Evolutionary conservation across 495 filamentous ascomycete genomes (phyloP).

Genomic region (Aspergillus sclerotiicarbonarius): DNA sequence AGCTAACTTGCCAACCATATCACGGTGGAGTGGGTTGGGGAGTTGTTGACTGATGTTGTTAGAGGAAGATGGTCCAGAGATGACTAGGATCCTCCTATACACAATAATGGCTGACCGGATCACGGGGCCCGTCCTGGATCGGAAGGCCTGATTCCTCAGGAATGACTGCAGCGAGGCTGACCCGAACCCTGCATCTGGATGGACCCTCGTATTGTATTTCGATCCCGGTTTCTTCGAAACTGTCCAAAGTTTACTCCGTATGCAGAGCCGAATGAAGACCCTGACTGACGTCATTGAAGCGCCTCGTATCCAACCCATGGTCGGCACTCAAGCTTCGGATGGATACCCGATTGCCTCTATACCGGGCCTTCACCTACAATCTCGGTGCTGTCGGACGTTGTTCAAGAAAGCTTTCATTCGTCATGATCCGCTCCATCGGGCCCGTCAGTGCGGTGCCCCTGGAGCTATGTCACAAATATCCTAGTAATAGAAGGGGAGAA

Average conservation of each 20-base stretch:
- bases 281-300: neutral
- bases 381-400: neutral
- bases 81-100: too few species aligned
- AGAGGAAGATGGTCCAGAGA: too few species aligned
- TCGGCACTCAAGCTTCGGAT: neutral
- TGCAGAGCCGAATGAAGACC: neutral
- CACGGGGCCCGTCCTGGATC: neutral
- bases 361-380: neutral
- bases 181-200: too few species aligned
- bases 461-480: neutral
- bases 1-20: too few species aligned
- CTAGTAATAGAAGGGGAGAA: conserved; percentile 4
- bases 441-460: neutral
- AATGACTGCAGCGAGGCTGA: too few species aligned
- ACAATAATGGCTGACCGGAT: neutral
- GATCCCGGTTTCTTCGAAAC: neutral
- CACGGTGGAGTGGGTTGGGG: too few species aligned
- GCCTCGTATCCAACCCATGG: neutral
- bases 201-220: neutral
- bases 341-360: too few species aligned
- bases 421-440: neutral
- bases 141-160: too few species aligned
- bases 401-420: conserved; percentile 1
- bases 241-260: neutral
- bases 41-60: too few species aligned